Conservation (phyloP, 2,329 filamentous ascomycete species). For the Monilinia polystroma region DNA sequence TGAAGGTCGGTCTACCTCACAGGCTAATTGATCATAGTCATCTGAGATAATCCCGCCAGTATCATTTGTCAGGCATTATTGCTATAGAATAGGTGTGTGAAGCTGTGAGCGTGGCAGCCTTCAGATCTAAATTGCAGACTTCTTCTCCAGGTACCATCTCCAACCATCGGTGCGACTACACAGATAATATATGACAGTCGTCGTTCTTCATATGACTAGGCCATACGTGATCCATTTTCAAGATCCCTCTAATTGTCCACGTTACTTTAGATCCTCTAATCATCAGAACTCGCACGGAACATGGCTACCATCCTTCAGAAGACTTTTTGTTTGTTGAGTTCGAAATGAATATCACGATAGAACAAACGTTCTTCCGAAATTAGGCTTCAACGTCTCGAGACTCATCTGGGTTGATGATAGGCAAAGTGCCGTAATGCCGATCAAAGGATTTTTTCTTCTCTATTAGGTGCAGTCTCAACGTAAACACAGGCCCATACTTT, state of each 20-base stretch:
- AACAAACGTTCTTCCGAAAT: background rate
- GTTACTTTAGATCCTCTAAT: background rate
- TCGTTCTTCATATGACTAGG: background rate
- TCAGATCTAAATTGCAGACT: background rate
- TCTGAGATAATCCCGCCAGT: constrained; percentile 9
- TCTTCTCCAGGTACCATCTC: constrained; percentile 3
- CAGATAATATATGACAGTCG: background rate
- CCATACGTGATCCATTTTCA: background rate
- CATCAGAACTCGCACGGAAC: background rate
- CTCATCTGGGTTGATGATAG: background rate
- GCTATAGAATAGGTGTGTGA: constrained; percentile 9
- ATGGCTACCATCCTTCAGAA: background rate
- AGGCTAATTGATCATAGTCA: constrained; percentile 12
- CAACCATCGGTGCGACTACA: background rate
- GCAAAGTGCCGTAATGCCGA: background rate
- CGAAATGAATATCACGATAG: background rate
- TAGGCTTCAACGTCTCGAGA: background rate
- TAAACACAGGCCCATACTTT: constrained; percentile 66
- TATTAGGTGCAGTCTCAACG: constrained; percentile 42
- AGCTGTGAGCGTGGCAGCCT: background rate
- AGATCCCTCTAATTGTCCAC: background rate
- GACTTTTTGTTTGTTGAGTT: background rate
- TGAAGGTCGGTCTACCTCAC: background rate
- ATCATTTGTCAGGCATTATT: constrained; percentile 12
- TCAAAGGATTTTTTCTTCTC: background rate